Base-by-base conservation (phyloP, 2,329 filamentous ascomycete species). In the Colletotrichum euphorbiae region DNA sequence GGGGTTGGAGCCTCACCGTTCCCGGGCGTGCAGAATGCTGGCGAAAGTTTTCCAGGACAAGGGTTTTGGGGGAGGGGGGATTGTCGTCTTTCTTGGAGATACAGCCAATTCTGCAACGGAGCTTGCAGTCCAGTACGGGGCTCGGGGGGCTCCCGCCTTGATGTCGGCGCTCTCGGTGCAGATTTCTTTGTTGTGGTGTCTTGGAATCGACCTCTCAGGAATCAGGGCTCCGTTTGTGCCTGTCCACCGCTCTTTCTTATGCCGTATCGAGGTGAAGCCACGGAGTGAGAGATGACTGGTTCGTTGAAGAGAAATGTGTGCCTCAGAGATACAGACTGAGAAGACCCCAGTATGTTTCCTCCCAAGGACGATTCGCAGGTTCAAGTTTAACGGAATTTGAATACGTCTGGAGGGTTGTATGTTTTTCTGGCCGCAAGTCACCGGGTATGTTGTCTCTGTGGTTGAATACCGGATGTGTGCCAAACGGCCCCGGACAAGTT, bases 181-280 rank as follows among this genome's bases (percentile, higher is more conserved):
- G 76, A 74, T 72, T 75, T 77, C 82, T 85, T 85, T 84, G 83
- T 85, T 78, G 75, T 74, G 72, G 72, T 80, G 79, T 83, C 82
- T 83, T 80, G 81, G 81, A 84, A 81, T 82, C 81, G 82, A 78
- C 77, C 76, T 80, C 75, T 80, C 77, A 76, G 76, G 75, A 75
- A 64, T 77, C 75, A 78, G 75, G 70, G 71, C 71, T 75, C 75
- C 81, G 83, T 84, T 85, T 85, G 83, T 79, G 73, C 74, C 71
- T 74, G 78, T 72, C 81, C 81, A 84, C 82, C 82, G 82, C 82
- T 81, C 77, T 81, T 84, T 83, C 74, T 76, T 74, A 76, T 77
- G 75, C 77, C 77, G 77, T 80, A 69, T 71, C 70, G 70, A 71
- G 70, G 78, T 74, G 76, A 75, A 77, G 76, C 74, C 74, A 76